Base-by-base conservation (phyloP, 345 rosid genomes). In the Populus pruinosa region DNA sequence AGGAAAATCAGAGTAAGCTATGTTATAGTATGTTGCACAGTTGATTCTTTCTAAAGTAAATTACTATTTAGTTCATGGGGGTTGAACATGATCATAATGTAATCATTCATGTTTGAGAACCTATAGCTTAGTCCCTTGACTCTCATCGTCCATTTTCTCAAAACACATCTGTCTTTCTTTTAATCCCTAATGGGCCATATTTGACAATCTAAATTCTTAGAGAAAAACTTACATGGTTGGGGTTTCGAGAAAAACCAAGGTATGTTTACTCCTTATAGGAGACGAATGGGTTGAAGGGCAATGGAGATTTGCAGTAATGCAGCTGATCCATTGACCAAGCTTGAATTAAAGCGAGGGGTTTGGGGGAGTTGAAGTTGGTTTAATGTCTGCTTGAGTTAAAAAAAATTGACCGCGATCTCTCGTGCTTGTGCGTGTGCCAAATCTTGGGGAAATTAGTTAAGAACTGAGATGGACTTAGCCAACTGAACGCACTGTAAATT, bases 1-100 rank as follows among this genome's bases (percentile, higher is more conserved):
- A 62, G 99, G 89, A 76, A 93, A 90, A 90, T 89, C 98, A 82
- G 99, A 89, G 99, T 95, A 88, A 89, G 97, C 77, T 80, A 65
- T 43, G 50, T 63, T 33, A n/a, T 33, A 25, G 13, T 66, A 25
- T 49, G 56, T 35, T 79, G 59, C 10, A 36, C 38, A 64, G 49
- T 66, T 62, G 63, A 65, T 65, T 65, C 39, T 65, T 16, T 65
- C 69, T 65, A 31, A 29, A 59, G 29, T 59, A 59, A 59, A 59
- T 10, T 59, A 2, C n/a, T 9, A 9, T 8, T n/a, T 59, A 3
- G 14, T 59, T 12, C 63, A 41, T 1, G 13, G 29, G 63, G 63
- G 10, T 59, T 59, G 63, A 59, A 59, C n/a, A 27, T 59, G 29
- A 10, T 59, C 13, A 59, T 59, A 59, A 9, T 14, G 12, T 59